phyloP scores from a whole-genome alignment of 768 basidiomycete genomes.

The Naganishia vaughanmartiniae region DNA sequence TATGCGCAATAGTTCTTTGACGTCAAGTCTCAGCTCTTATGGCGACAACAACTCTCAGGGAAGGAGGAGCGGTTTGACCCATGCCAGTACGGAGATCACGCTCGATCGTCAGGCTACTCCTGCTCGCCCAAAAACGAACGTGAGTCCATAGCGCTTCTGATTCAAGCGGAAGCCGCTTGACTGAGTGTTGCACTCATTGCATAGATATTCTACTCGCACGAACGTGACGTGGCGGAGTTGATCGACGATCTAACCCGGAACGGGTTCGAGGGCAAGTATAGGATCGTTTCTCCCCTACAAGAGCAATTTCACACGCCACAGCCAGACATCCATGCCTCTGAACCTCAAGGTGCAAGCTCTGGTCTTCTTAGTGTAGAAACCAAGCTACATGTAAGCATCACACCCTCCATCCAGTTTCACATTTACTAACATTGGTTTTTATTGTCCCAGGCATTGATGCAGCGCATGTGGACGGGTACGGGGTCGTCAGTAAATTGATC shows the following conservation, averaged over 20 bases:
- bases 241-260: constrained; percentile 28
- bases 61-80: constrained; percentile 8
- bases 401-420: not conserved
- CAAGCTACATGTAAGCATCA: constrained; percentile 20
- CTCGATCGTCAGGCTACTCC: not conserved
- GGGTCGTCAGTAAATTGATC: not conserved
- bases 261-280: constrained; percentile 25
- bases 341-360: not conserved
- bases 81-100: constrained; percentile 1
- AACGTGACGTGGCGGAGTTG: constrained; percentile 18
- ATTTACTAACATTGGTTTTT: not conserved
- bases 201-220: constrained; percentile 29
- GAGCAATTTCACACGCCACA: not conserved
- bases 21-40: constrained; percentile 14
- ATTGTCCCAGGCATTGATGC: not conserved
- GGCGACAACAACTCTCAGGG: constrained; percentile 5
- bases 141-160: not conserved
- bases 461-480: constrained; percentile 11
- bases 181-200: not conserved
- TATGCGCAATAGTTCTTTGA: not conserved
- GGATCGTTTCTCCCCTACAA: constrained; percentile 19
- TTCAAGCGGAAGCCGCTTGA: not conserved
- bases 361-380: not conserved
- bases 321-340: not conserved
- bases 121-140: constrained; percentile 25